phyloP scores from a whole-genome alignment of 2,329 filamentous ascomycete genomes.

The Fusarium sp. region DNA sequence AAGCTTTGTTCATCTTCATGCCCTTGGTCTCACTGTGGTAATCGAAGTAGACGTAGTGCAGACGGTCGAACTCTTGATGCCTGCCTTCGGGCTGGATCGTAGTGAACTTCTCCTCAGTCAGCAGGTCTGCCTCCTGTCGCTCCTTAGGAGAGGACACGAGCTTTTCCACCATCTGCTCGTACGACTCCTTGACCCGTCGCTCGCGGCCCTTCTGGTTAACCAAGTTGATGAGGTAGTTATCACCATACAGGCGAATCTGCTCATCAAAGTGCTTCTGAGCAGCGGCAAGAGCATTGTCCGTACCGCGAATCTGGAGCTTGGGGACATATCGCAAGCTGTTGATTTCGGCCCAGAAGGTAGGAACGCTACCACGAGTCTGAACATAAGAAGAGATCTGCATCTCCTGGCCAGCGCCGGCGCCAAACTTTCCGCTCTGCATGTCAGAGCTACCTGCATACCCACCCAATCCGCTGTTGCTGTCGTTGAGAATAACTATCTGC shows the following conservation, averaged over 20 bases:
- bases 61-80: conserved; percentile 77
- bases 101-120: conserved; percentile 84
- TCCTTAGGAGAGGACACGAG: conserved; percentile 78
- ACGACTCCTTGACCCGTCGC: conserved; percentile 88
- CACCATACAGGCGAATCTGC: conserved; percentile 92
- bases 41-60: conserved; percentile 99
- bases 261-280: conserved; percentile 91
- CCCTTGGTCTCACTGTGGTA: conserved; percentile 99
- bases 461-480: conserved; percentile 77
- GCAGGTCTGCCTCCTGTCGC: conserved; percentile 71
- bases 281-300: conserved; percentile 82
- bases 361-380: conserved; percentile 95
- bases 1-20: conserved; percentile 90
- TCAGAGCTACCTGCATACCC: conserved; percentile 84
- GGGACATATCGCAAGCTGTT: conserved; percentile 94
- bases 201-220: conserved; percentile 97
- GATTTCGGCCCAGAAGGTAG: conserved; percentile 95
- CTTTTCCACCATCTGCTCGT: conserved; percentile 87
- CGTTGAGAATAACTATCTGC: conserved; percentile 90
- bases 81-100: conserved; percentile 75
- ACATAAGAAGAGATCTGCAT: conserved; percentile 94
- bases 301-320: conserved; percentile 86
- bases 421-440: conserved; percentile 79
- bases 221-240: conserved; percentile 96
- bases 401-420: conserved; percentile 73